Conservation (phyloP, 305 asterid genomes). For the Petunia hybrid region DNA sequence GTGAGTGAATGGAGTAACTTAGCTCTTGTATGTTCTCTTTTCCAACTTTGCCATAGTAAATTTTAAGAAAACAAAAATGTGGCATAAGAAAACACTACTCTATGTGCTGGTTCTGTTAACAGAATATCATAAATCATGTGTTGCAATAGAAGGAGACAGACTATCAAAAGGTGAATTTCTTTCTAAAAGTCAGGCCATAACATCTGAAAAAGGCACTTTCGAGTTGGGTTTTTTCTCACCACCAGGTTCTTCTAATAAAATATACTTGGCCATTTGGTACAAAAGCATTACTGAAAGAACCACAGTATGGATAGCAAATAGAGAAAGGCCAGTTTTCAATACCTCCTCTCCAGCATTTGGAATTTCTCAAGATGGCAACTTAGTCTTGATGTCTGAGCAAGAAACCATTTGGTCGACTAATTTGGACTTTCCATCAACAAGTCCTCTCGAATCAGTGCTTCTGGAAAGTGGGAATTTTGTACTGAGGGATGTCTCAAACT, state of each 20-base stretch:
- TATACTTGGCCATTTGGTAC: constrained; percentile 53
- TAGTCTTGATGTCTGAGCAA: constrained; percentile 35
- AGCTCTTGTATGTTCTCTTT: too few relatives aligned
- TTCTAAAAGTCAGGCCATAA: constrained; percentile 40
- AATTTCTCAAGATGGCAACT: constrained; percentile 39
- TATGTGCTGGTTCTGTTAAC: too few relatives aligned
- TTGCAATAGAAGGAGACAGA: constrained; percentile 37
- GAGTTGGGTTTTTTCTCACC: constrained; percentile 52
- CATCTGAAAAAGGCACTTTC: constrained; percentile 44
- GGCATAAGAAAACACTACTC: too few relatives aligned
- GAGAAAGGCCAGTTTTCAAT: constrained; percentile 33
- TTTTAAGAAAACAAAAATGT: too few relatives aligned
- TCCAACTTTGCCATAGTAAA: too few relatives aligned
- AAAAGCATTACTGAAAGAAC: constrained; percentile 26
- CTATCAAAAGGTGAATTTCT: constrained; percentile 43
- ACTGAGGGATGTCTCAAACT: constrained; percentile 36
- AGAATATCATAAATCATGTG: neutral
- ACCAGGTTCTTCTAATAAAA: neutral
- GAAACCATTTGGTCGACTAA: constrained; percentile 40
- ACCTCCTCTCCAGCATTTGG: constrained; percentile 12
- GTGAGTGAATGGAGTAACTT: too few relatives aligned
- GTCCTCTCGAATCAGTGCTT: constrained; percentile 49
- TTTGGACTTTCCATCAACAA: constrained; percentile 19
- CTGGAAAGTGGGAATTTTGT: constrained; percentile 51
- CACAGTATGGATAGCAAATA: constrained; percentile 53